Conservation (phyloP, 768 basidiomycete species). For the Antrodiella citrinella region DNA sequence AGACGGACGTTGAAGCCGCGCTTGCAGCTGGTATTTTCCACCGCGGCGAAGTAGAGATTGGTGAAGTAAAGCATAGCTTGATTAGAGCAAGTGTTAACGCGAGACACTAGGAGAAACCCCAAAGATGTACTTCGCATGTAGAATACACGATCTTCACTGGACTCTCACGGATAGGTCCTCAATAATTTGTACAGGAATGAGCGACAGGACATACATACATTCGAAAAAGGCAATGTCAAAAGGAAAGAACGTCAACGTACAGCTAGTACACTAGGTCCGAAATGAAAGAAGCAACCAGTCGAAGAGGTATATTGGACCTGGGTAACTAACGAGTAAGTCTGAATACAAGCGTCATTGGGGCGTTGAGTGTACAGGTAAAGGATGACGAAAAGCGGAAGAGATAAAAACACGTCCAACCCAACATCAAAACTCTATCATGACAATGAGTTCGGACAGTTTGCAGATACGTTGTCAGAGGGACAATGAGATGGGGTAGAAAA, state of each 20-base stretch:
- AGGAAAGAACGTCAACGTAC: slow-evolving; percentile 2
- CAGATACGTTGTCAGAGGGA: not conserved
- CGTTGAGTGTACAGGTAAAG: not conserved
- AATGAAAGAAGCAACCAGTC: slow-evolving; percentile 3
- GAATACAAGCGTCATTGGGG: not conserved
- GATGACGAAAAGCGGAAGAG: not conserved
- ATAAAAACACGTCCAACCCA: not conserved
- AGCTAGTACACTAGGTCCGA: slow-evolving; percentile 7
- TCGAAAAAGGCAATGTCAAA: not conserved
- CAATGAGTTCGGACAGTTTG: not conserved
- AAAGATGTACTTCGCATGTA: not conserved
- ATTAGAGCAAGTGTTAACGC: slow-evolving; percentile 41
- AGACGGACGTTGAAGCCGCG: slow-evolving; percentile 81
- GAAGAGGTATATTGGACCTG: slow-evolving; percentile 3
- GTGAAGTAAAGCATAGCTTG: slow-evolving; percentile 65
- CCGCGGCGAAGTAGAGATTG: slow-evolving; percentile 76
- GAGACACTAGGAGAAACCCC: slow-evolving; percentile 17
- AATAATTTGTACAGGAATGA: not conserved
- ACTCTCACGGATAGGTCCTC: not conserved
- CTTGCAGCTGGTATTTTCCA: slow-evolving; percentile 98
- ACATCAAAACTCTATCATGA: not conserved
- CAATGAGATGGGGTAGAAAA: not conserved
- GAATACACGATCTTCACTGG: too few species aligned
- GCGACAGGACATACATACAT: slow-evolving; percentile 4
- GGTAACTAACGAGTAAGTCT: not conserved